These are phyloP conservation scores for Suhomyces kilbournensis DNA, from an alignment of 805 yeast genomes.

Conservation along the genomic window DNA sequence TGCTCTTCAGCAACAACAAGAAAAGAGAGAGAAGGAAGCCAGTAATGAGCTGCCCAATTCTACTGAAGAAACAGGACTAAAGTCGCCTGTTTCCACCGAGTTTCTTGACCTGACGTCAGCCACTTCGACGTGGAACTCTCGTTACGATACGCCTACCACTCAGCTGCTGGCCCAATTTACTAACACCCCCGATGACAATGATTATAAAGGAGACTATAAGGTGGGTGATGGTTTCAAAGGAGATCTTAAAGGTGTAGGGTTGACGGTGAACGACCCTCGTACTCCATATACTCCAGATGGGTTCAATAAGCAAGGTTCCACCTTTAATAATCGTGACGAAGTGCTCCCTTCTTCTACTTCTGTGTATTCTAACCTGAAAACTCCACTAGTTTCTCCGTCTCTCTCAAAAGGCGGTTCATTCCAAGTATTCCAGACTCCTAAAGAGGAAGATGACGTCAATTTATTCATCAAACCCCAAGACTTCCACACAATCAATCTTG, in stretches of 20 bases:
- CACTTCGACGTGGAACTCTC: slow-evolving; percentile 1
- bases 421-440: slow-evolving; percentile 14
- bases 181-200: neutral
- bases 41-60: neutral
- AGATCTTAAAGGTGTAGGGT: neutral
- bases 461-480: slow-evolving; percentile 61
- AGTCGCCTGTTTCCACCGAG: slow-evolving; percentile 4
- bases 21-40: slow-evolving; percentile 1
- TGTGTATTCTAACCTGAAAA: neutral
- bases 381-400: slow-evolving; percentile 11
- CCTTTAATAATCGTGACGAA: neutral
- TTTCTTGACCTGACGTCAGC: slow-evolving; percentile 2
- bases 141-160: slow-evolving; percentile 7
- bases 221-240: neutral
- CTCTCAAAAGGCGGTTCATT: slow-evolving; percentile 12
- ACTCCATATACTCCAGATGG: slow-evolving; percentile 23
- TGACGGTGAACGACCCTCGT: neutral
- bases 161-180: slow-evolving; percentile 6
- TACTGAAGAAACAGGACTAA: neutral
- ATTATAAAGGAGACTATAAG: neutral
- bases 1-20: slow-evolving; percentile 20
- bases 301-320: slow-evolving; percentile 4
- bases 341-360: neutral
- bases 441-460: slow-evolving; percentile 40
- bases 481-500: slow-evolving; percentile 48